Base-by-base conservation (phyloP, 2,329 filamentous ascomycete species). In the Arthrobotrys pseudoclavata region DNA sequence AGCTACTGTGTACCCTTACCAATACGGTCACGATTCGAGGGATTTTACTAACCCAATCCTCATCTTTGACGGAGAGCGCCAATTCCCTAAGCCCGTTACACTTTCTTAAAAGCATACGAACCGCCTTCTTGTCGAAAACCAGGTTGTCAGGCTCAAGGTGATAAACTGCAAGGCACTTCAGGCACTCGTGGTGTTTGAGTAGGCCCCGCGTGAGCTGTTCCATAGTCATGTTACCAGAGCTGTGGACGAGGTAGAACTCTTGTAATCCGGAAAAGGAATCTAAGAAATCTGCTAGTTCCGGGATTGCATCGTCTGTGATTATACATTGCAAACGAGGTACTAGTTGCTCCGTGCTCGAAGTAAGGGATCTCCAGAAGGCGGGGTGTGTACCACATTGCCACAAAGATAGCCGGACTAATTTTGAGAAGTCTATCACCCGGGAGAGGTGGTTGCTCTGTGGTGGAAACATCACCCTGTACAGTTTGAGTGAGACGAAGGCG, bases 381-480 rank as follows among this genome's bases (percentile, higher is more conserved):
- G 75, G 75, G 22, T 79, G 75, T 3, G 75, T 79, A 7, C 75
- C 75, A 34, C 75, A 79, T 29, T 79, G 75, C 75, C 75, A 79
- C 13, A 79, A 26, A 6, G 75, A 79, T 24, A 79, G 57, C 1
- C 75, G 75, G 31, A 79, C 75, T 26, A 79, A 48, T 40, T 74
- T 77, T 9, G 75, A 74, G 24, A 79, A 79, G 37, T 79, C 75
- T 20, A 79, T 79, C 7, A 79, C 75, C 5, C 69, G 53, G 12
- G 75, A 79, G 20, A 79, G 69, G 40, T 79, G 75, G 45, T 79
- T 79, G 48, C 75, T 79, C 57, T 74, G 68, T 10, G 75, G 69
- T 18, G 75, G 75, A 24, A 79, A 79, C 75, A 79, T 79, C 10
- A 79, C 75, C n/a, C 75, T 69, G 63, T 79, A 79, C 1, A 79